Conservation (phyloP, 2,329 filamentous ascomycete species). For the Nigrospora sphaerica region DNA sequence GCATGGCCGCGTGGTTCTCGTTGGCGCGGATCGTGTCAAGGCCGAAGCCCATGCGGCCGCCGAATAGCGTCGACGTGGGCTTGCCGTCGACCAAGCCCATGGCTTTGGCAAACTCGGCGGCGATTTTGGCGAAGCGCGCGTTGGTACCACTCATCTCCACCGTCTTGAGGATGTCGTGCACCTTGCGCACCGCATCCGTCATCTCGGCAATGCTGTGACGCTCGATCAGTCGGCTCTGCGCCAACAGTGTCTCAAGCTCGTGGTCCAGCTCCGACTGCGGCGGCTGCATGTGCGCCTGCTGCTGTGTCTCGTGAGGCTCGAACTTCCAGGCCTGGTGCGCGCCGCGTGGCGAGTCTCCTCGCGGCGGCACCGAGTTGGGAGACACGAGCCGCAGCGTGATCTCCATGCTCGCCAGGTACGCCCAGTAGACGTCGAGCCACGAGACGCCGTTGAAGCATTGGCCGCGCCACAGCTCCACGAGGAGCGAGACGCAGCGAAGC, state of each 20-base stretch:
- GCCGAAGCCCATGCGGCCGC: slow-evolving; percentile 1
- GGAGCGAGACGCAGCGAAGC: slow-evolving; percentile 12
- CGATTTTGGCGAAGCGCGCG: slow-evolving; percentile 13
- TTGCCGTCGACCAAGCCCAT: slow-evolving; percentile 10
- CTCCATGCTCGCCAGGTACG: slow-evolving; percentile 11
- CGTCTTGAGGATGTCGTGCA: slow-evolving; percentile 12
- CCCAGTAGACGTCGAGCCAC: slow-evolving; percentile 15
- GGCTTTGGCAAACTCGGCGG: slow-evolving; percentile 13
- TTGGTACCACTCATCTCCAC: slow-evolving; percentile 16
- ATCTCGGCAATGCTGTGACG: slow-evolving; percentile 9
- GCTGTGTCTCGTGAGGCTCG: slow-evolving; percentile 4
- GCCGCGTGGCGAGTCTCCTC: background rate
- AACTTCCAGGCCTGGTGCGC: slow-evolving; percentile 1
- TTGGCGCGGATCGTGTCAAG: background rate
- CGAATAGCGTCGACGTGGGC: slow-evolving; percentile 4
- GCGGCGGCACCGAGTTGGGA: slow-evolving; percentile 5
- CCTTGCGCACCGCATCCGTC: slow-evolving; percentile 7
- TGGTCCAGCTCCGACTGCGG: slow-evolving; percentile 1
- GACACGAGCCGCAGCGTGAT: slow-evolving; percentile 13
- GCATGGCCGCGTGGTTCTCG: background rate
- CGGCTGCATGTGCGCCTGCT: slow-evolving; percentile 1
- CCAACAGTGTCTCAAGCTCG: slow-evolving; percentile 1
- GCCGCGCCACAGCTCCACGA: slow-evolving; percentile 11
- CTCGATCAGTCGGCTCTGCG: slow-evolving; percentile 5
- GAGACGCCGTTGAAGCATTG: slow-evolving; percentile 12